Base-by-base conservation (phyloP, 2,329 filamentous ascomycete genomes). In the Diaporthe sp. region DNA sequence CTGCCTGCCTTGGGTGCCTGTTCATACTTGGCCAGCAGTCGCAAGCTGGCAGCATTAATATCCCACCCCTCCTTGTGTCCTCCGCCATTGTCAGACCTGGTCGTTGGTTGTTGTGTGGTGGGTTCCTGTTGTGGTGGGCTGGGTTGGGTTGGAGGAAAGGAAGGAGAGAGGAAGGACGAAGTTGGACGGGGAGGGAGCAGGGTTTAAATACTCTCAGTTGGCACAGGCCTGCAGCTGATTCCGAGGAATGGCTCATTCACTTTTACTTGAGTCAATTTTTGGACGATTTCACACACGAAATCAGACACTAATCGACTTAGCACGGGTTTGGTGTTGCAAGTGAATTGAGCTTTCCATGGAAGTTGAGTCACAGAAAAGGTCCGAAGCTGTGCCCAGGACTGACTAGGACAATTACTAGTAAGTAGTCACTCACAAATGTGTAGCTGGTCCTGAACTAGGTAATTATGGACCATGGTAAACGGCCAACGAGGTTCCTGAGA, bases 1-100 rank as follows among this genome's bases (percentile, higher is more conserved):
- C 60, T 63, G 60, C 60, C 60, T 42, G 61, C 28, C 61, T 65
- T n/a, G 4, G 37, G 3, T 61, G 57, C 57, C 57, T 60, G 57
- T 31, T 60, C 17, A 13, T 13, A 28, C n/a, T 53, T 15, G 37
- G 3, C 12, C 37, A 39, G 37, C 37, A 39, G 37, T 39, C 37
- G 37, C 37, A 39, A 39, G 12, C 51, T 55, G 15, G 55, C 5
- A 37, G 55, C 55, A 58, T 58, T 58, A 2, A 34, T 58, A 58
- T 58, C 55, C 55, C 55, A 3, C 55, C 28, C 55, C 28, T 39
- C 31, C 55, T 57, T 37, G 15, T 58, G 31, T 58, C 55, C 55
- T 65, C n/a, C n/a, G n/a, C n/a, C 58, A 42, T 44, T 42, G 60
- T 63, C 3, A 39, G 60, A 63, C n/a, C n/a, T 63, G n/a, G 39